Evolutionary conservation across 495 filamentous ascomycete species (phyloP).

Genomic region (Monascus purpureus): DNA sequence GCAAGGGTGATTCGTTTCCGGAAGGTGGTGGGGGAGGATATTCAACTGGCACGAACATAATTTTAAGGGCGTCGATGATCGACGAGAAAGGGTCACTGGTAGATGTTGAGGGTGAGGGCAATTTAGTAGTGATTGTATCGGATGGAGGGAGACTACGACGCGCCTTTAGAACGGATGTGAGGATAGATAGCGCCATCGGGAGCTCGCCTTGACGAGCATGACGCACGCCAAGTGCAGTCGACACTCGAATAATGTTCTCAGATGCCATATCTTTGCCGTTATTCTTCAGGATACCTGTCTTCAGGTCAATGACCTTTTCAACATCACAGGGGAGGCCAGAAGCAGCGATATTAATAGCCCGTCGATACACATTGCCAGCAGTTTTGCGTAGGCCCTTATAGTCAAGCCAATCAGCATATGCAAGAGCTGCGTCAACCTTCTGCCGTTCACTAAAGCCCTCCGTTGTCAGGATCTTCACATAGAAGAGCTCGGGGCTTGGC

Average conservation of each 20-base stretch:
- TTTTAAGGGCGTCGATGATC: constrained; percentile 19
- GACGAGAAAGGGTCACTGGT: constrained; percentile 39
- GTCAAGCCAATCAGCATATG: constrained; percentile 70
- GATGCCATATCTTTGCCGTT: constrained; percentile 39
- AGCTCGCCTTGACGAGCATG: constrained; percentile 52
- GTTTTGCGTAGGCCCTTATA: constrained; percentile 50
- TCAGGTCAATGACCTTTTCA: constrained; percentile 39
- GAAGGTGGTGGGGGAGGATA: constrained; percentile 53
- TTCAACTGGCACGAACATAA: constrained; percentile 32
- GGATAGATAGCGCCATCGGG: constrained; percentile 60
- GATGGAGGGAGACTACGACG: constrained; percentile 32
- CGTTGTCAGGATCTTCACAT: constrained; percentile 64
- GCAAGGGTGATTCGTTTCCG: constrained; percentile 49
- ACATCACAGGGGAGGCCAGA: constrained; percentile 30
- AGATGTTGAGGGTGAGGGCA: constrained; percentile 32
- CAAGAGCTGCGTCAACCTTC: constrained; percentile 62
- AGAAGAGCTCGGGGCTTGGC: constrained; percentile 53
- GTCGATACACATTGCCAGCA: constrained; percentile 54
- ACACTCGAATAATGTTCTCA: constrained; percentile 55
- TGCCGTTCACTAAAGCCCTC: constrained; percentile 61
- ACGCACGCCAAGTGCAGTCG: constrained; percentile 65
- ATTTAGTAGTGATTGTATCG: constrained; percentile 11
- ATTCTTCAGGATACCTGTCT: constrained; percentile 45
- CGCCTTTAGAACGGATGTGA: constrained; percentile 71
- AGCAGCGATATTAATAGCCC: constrained; percentile 57